Evolutionary conservation across 495 filamentous ascomycete species (phyloP).

Genomic region (Bacidia gigantensis): DNA sequence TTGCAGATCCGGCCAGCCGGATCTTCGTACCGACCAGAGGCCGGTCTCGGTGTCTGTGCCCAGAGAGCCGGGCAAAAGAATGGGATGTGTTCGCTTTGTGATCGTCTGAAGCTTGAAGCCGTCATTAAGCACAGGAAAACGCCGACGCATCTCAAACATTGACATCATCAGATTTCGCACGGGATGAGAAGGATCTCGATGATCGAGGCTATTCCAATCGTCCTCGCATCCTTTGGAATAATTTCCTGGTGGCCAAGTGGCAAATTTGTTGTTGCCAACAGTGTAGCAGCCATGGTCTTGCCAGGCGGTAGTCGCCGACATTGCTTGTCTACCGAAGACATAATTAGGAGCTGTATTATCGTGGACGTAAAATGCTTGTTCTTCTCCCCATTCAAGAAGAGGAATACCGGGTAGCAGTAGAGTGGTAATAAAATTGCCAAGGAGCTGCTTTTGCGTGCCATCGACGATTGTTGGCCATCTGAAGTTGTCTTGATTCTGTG

Average conservation of each 20-base stretch:
- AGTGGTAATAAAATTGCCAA: constrained; percentile 33
- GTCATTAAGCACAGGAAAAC: constrained; percentile 36
- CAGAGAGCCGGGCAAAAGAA: constrained; percentile 32
- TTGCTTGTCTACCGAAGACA: constrained; percentile 35
- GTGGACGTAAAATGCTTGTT: constrained; percentile 37
- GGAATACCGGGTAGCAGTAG: constrained; percentile 37
- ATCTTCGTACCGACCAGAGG: constrained; percentile 32
- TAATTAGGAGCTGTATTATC: constrained; percentile 38
- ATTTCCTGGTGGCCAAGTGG: constrained; percentile 32
- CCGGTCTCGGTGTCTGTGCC: constrained; percentile 33
- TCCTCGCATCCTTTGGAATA: constrained; percentile 33
- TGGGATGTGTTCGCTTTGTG: constrained; percentile 29
- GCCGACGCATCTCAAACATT: constrained; percentile 35
- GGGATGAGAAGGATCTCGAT: constrained; percentile 39
- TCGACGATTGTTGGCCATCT: constrained; percentile 37
- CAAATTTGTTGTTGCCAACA: constrained; percentile 31
- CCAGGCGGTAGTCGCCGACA: constrained; percentile 37
- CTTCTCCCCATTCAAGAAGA: constrained; percentile 37
- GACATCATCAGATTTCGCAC: constrained; percentile 33
- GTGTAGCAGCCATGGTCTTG: constrained; percentile 39
- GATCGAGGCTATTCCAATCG: constrained; percentile 35
- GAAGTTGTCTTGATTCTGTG: constrained; percentile 40
- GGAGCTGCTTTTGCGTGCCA: constrained; percentile 32
- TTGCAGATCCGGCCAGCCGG: constrained; percentile 23
- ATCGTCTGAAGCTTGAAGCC: constrained; percentile 30